Evolutionary conservation across 495 filamentous ascomycete genomes (phyloP).

Genomic region (Hypoxylon crocopeplum): DNA sequence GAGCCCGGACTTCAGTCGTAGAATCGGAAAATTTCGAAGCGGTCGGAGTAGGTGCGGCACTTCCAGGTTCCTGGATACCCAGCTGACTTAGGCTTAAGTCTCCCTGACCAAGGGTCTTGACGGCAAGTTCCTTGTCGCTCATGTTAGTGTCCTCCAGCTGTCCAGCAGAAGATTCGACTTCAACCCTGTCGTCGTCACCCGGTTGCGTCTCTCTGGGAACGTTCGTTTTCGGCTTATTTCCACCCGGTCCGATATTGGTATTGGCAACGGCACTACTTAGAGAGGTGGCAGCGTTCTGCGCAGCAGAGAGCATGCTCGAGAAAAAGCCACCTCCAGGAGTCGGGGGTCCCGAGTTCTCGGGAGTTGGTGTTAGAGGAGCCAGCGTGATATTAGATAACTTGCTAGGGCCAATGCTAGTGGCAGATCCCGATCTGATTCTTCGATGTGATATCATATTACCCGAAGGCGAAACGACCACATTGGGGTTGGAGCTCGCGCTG

Average conservation of each 20-base stretch:
- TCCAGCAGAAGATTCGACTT: slow-evolving; percentile 53
- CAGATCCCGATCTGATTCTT: slow-evolving; percentile 65
- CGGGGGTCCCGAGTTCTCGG: slow-evolving; percentile 51
- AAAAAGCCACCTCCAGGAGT: slow-evolving; percentile 77
- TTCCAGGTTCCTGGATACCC: slow-evolving; percentile 65
- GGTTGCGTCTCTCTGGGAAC: slow-evolving; percentile 42
- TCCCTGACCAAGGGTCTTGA: slow-evolving; percentile 89
- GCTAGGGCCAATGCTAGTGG: slow-evolving; percentile 74
- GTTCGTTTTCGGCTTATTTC: slow-evolving; percentile 49
- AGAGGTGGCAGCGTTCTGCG: slow-evolving; percentile 91
- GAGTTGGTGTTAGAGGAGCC: slow-evolving; percentile 75
- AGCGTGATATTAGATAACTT: slow-evolving; percentile 84
- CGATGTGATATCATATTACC: slow-evolving; percentile 77
- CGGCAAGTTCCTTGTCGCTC: slow-evolving; percentile 72
- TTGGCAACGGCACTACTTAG: slow-evolving; percentile 82
- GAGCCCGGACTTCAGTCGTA: slow-evolving; percentile 41
- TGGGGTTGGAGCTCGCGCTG: slow-evolving; percentile 30
- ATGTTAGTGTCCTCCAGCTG: slow-evolving; percentile 46
- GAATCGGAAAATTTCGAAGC: slow-evolving; percentile 52
- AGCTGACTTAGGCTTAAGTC: slow-evolving; percentile 87
- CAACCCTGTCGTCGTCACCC: slow-evolving; percentile 50
- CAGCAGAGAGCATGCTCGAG: slow-evolving; percentile 87
- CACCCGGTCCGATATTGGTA: slow-evolving; percentile 50
- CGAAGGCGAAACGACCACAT: slow-evolving; percentile 47
- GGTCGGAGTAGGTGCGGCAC: slow-evolving; percentile 49